These are phyloP conservation scores for Melastoma malabathricum DNA, from an alignment of 345 rosid species.

Conservation along the genomic window DNA sequence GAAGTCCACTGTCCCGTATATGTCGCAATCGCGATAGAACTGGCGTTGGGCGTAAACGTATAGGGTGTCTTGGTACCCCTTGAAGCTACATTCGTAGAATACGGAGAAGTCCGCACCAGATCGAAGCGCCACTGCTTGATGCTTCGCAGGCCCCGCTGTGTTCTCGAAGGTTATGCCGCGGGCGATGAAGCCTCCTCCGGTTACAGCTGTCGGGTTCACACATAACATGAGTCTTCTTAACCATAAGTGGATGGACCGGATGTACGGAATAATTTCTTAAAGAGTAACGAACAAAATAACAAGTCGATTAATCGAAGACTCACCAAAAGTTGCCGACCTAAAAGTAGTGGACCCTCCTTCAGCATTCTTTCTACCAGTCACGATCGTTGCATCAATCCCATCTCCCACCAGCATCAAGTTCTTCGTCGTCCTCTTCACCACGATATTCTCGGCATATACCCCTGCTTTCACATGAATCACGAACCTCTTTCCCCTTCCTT, in stretches of 20 bases:
- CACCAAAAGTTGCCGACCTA: slow-evolving; percentile 80
- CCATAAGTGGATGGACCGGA: too few relatives aligned
- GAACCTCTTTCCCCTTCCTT: slow-evolving; percentile 25
- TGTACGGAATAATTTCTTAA: too few relatives aligned
- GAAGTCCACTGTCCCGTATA: slow-evolving; percentile 71
- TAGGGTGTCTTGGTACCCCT: slow-evolving; percentile 84
- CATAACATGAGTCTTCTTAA: too few relatives aligned
- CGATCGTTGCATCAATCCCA: slow-evolving; percentile 59
- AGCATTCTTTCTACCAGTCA: slow-evolving; percentile 42
- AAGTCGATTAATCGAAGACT: slow-evolving; percentile 8
- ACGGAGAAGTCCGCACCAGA: slow-evolving; percentile 73
- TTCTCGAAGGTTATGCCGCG: slow-evolving; percentile 65
- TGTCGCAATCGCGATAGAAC: slow-evolving; percentile 65
- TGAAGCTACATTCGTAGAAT: slow-evolving; percentile 68
- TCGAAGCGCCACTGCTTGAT: slow-evolving; percentile 82
- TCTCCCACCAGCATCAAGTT: slow-evolving; percentile 72
- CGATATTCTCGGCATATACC: slow-evolving; percentile 51
- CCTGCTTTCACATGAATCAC: slow-evolving; percentile 71
- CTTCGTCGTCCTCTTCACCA: slow-evolving; percentile 37
- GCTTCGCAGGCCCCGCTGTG: slow-evolving; percentile 76
- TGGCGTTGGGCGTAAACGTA: slow-evolving; percentile 70
- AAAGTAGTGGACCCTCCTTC: slow-evolving; percentile 55
- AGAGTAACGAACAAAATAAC: too few relatives aligned
- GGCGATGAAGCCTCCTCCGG: slow-evolving; percentile 62
- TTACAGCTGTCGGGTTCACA: slow-evolving; percentile 29